Percentiles rank a stretch among this genome's conserved stretches.
Evolutionary conservation across 352 stramenopile genomes (phyloP).

Genomic region (Phytophthora colocasiae): DNA sequence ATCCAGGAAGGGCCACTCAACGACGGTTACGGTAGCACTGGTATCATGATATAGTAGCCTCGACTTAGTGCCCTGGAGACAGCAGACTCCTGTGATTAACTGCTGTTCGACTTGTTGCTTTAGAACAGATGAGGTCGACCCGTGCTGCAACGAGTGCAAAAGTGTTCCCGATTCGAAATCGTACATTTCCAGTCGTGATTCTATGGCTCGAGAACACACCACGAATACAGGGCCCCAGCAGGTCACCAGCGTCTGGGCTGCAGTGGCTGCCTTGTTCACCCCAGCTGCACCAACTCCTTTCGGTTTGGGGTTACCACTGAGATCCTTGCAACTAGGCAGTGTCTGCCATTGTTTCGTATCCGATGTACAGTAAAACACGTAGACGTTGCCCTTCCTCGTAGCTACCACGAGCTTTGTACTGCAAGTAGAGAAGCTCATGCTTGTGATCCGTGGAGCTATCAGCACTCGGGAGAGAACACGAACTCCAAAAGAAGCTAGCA

Average conservation of each 20-base stretch:
- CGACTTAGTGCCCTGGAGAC: background rate
- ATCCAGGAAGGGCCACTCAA: constrained; percentile 64
- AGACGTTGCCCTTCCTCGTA: constrained; percentile 74
- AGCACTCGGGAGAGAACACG: constrained; percentile 48
- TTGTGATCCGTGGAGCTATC: constrained; percentile 58
- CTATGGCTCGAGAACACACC: constrained; percentile 44
- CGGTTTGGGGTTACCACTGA: constrained; percentile 56
- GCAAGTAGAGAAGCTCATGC: constrained; percentile 51
- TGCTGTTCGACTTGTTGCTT: constrained; percentile 37
- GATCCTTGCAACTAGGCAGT: constrained; percentile 28
- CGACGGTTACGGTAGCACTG: constrained; percentile 33
- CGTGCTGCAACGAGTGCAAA: constrained; percentile 50
- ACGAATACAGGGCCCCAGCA: constrained; percentile 67
- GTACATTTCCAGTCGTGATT: constrained; percentile 54
- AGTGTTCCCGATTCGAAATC: constrained; percentile 47
- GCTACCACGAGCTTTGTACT: constrained; percentile 44
- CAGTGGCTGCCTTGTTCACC: constrained; percentile 25
- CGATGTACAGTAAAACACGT: constrained; percentile 41
- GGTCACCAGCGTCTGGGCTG: constrained; percentile 54
- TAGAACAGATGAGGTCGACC: background rate
- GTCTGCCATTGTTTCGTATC: constrained; percentile 33
- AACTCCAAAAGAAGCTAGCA: constrained; percentile 29
- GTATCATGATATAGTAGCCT: constrained; percentile 59
- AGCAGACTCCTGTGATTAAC: constrained; percentile 45
- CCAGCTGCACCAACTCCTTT: constrained; percentile 17